phyloP scores from a whole-genome alignment of 441 rosid species.

The Arabidopsis hybrid region DNA sequence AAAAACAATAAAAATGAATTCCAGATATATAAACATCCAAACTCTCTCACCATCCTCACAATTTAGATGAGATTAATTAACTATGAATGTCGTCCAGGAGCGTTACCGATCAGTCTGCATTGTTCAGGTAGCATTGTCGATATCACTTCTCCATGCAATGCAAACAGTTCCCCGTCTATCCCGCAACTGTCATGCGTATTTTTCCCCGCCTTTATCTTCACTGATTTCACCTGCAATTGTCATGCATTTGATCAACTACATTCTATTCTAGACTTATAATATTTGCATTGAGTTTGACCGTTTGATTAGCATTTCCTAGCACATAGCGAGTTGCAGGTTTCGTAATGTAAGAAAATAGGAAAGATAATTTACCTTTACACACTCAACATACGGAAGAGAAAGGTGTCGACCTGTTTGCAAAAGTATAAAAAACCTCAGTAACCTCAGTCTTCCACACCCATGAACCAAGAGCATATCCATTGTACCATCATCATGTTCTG shows the following conservation, averaged over 20 bases:
- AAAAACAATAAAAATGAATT: slow-evolving; percentile 1
- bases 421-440: slow-evolving; percentile 83
- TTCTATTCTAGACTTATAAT: slow-evolving; percentile 16
- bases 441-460: slow-evolving; percentile 85
- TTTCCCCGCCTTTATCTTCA: slow-evolving; percentile 82
- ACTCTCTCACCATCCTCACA: slow-evolving; percentile 29
- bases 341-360: background rate
- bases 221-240: slow-evolving; percentile 76
- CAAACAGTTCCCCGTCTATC: slow-evolving; percentile 93
- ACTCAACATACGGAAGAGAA: slow-evolving; percentile 93
- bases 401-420: slow-evolving; percentile 89
- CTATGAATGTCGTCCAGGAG: slow-evolving; percentile 55
- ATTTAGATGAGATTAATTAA: slow-evolving; percentile 31
- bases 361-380: slow-evolving; percentile 72
- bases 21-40: slow-evolving; percentile 41
- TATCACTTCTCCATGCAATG: slow-evolving; percentile 78
- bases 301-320: slow-evolving; percentile 2
- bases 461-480: slow-evolving; percentile 92
- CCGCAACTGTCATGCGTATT: slow-evolving; percentile 89
- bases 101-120: slow-evolving; percentile 88
- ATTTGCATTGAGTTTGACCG: background rate
- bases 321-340: background rate
- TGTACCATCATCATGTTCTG: slow-evolving; percentile 85
- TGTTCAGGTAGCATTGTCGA: slow-evolving; percentile 53
- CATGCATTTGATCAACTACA: slow-evolving; percentile 16